Evolutionary conservation across 2,329 filamentous ascomycete genomes (phyloP), one percentile per base, ranked within the genome.

Genomic region (Orbilia ellipsospora): DNA sequence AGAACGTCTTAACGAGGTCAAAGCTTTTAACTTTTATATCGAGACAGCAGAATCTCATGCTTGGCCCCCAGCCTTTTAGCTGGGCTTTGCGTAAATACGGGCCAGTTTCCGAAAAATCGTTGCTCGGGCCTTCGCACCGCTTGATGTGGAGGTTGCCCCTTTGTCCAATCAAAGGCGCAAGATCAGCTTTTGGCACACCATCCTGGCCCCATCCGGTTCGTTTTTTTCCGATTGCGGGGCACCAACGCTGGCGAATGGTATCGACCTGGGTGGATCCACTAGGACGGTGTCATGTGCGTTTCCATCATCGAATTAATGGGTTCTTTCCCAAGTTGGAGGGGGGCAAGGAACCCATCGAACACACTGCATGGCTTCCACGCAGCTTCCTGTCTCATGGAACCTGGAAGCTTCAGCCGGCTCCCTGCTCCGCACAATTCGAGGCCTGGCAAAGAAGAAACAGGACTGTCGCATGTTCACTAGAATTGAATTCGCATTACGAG

Each of bases 211-310:
- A 68, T 74, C 70, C 63, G 70, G 70, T 63, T 74, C 70, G 70
- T 63, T 74, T 74, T 74, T 74, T 74, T 74, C 70, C 70, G 70
- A 74, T 74, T 74, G 70, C 70, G 70, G 70, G 70, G 16, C 57
- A 68, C 54, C 40, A 40, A 57, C 3, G 26, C 51, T 68, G 52
- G 70, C 63, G 63, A 74, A 74, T 68, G 31, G 52, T 57, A 56
- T 54, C 52, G 31, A 60, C 40, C 40, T 51, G 23, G 40, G 70
- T 74, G 70, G 70, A 40, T 45, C 18, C 50, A 36, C 59, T n/a
- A 61, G 28, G 40, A 28, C 57, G 64, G 64, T 68, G 70, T 74
- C 70, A 74, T 74, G 70, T 74, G 70, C 31, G 31, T 36, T 36
- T 36, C 31, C 31, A 36, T 36, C 63, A 51, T 74, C 67, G 70